phyloP scores from a whole-genome alignment of 1,284 basidiomycete genomes.

The Wallemia hederae region DNA sequence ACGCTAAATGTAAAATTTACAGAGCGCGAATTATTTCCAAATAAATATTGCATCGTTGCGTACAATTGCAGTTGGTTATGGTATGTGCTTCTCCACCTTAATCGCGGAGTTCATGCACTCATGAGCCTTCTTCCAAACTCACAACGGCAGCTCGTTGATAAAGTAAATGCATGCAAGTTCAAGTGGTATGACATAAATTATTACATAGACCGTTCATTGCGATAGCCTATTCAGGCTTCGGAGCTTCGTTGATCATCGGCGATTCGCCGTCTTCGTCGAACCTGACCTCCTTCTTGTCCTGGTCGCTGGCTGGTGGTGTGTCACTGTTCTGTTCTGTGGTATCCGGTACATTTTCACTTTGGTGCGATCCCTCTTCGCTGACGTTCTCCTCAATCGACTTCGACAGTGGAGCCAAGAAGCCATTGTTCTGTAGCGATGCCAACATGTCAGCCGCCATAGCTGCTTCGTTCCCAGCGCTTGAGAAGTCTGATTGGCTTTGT shows the following conservation, averaged over 20 bases:
- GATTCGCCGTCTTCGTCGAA: neutral
- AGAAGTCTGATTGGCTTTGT: conserved; percentile 16
- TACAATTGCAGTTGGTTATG: no score
- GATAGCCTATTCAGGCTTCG: neutral
- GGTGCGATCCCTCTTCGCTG: neutral
- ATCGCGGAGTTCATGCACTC: neutral
- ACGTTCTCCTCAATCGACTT: conserved; percentile 8
- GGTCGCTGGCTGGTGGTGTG: neutral
- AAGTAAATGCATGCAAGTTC: neutral
- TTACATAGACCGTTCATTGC: neutral
- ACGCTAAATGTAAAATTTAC: neutral
- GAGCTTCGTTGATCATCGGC: no score
- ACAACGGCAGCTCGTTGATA: neutral
- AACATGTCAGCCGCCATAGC: conserved; percentile 41
- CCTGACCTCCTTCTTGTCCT: conserved; percentile 3
- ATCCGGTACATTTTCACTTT: neutral
- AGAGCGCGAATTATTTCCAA: neutral
- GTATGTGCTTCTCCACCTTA: no score
- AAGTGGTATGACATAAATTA: neutral
- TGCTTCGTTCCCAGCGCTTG: conserved; percentile 24
- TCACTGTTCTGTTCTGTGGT: neutral
- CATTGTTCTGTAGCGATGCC: conserved; percentile 34
- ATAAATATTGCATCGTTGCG: no score
- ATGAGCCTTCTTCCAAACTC: neutral
- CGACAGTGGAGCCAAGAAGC: conserved; percentile 18